These are phyloP conservation scores for Tolypocladium capitatum DNA, from an alignment of 2,329 filamentous ascomycete species.

Conservation along the genomic window DNA sequence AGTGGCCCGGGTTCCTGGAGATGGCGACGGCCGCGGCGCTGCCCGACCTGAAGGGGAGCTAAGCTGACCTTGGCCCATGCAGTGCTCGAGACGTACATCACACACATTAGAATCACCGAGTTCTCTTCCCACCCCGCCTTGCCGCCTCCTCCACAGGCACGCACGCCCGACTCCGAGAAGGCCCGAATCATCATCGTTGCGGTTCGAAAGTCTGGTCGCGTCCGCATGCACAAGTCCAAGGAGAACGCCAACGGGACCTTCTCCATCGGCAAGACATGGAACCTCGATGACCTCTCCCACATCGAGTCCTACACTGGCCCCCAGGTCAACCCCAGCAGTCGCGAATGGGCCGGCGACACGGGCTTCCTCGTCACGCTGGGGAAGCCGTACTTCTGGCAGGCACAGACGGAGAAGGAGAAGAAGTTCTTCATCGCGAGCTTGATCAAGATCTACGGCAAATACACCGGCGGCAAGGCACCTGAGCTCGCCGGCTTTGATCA, in stretches of 20 bases:
- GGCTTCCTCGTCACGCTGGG: constrained; percentile 82
- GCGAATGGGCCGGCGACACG: constrained; percentile 68
- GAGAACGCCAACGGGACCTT: constrained; percentile 91
- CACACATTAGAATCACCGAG: constrained; percentile 84
- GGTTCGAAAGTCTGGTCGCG: constrained; percentile 80
- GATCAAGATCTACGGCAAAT: constrained; percentile 93
- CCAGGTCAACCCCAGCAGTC: constrained; percentile 40
- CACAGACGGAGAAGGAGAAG: constrained; percentile 87
- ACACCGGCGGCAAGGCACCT: constrained; percentile 75
- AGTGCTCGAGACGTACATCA: constrained; percentile 81
- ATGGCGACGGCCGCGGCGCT: not conserved
- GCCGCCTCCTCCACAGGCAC: constrained; percentile 70
- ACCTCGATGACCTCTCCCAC: constrained; percentile 72
- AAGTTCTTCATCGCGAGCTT: constrained; percentile 96
- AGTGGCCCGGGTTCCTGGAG: not conserved
- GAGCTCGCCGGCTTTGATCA: constrained; percentile 72
- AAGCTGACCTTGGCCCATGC: constrained; percentile 5
- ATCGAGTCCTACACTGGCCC: constrained; percentile 71
- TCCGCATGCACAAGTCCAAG: constrained; percentile 92
- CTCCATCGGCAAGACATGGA: constrained; percentile 97
- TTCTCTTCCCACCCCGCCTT: constrained; percentile 70
- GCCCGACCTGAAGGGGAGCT: not conserved
- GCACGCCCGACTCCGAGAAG: constrained; percentile 63
- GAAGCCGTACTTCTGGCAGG: constrained; percentile 96
- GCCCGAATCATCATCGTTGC: constrained; percentile 83